Base-by-base conservation (phyloP, 2,329 filamentous ascomycete species). In the Scytalidium sp. region DNA sequence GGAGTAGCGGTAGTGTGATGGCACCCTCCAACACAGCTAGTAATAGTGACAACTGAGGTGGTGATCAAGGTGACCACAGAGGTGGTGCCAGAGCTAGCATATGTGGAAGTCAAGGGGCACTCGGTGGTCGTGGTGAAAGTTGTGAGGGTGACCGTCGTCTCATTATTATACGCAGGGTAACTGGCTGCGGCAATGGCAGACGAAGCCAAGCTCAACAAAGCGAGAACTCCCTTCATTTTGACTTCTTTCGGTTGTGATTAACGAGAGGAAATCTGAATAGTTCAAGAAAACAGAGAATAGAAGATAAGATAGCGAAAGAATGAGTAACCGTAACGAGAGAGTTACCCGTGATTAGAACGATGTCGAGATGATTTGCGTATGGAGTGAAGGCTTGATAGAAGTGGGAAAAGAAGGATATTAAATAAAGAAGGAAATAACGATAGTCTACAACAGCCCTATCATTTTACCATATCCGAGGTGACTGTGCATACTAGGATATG, bases 251-350 rank as follows among this genome's bases (percentile, higher is more conserved):
- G n/a, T 45, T 23, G 4, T 9, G 19, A 43, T 50, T 42, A 52
- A 44, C 45, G 51, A 55, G 43, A 45, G 36, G 17, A 40, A 42
- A 43, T 50, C 44, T 49, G 51, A 25, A 21, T 6, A 42, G 52
- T 54, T 32, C 50, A 50, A 46, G 51, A 51, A 50, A 32, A 17
- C 20, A 39, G 19, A 20, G 17, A 21, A 29, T 41, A 22, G 7
- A 46, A 23, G 11, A 47, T 20, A 27, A 44, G 41, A 13, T 5
- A 48, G 46, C 17, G 27, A 48, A 43, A 27, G 32, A 13, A n/a
- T 7, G 61, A 64, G 57, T 62, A 72, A 73, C 71, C 69, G 64
- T 72, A 75, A 65, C 71, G 70, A 75, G 66, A 60, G 71, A 74
- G 70, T 70, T 70, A 68, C 66, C 60, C 57, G 46, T 55, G 54